These are phyloP conservation scores for Epipyxis sp. DNA, from an alignment of 108 stramenopile genomes.

Conservation along the genomic window DNA sequence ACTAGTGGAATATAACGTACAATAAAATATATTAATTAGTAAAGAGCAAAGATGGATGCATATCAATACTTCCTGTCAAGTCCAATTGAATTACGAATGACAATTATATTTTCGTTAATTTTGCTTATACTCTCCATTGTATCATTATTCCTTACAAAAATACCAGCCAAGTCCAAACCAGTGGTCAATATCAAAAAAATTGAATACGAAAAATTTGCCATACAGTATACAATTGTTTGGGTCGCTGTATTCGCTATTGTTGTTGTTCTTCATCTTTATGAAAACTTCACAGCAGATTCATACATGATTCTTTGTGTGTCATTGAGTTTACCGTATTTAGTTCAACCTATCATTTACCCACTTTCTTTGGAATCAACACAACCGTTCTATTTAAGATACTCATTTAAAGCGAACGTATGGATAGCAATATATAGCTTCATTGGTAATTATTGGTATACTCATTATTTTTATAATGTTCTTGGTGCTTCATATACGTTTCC, in stretches of 20 bases:
- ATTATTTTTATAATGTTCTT: constrained; percentile 93
- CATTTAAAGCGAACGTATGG: constrained; percentile 83
- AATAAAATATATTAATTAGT: too few relatives aligned
- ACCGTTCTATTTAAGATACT: constrained; percentile 69
- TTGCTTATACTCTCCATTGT: too few relatives aligned
- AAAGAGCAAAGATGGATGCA: too few relatives aligned
- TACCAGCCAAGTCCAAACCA: too few relatives aligned
- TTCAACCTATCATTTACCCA: constrained; percentile 75
- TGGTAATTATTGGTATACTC: constrained; percentile 91
- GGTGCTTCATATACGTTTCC: constrained; percentile 90
- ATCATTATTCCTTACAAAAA: too few relatives aligned
- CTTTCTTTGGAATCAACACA: constrained; percentile 63
- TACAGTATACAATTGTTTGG: constrained; percentile 76
- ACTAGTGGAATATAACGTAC: too few relatives aligned
- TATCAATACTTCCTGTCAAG: too few relatives aligned
- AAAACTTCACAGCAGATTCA: constrained; percentile 67
- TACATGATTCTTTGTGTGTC: constrained; percentile 70
- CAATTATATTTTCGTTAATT: too few relatives aligned
- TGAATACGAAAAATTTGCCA: constrained; percentile 50
- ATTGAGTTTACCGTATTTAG: constrained; percentile 69
- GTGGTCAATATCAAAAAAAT: constrained; percentile 23
- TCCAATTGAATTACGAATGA: too few relatives aligned
- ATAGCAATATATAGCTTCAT: constrained; percentile 86
- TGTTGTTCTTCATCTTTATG: constrained; percentile 72
- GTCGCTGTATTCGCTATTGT: constrained; percentile 69